These are phyloP conservation scores for Fusarium sp. DNA, from an alignment of 2,329 filamentous ascomycete genomes.

Conservation along the genomic window DNA sequence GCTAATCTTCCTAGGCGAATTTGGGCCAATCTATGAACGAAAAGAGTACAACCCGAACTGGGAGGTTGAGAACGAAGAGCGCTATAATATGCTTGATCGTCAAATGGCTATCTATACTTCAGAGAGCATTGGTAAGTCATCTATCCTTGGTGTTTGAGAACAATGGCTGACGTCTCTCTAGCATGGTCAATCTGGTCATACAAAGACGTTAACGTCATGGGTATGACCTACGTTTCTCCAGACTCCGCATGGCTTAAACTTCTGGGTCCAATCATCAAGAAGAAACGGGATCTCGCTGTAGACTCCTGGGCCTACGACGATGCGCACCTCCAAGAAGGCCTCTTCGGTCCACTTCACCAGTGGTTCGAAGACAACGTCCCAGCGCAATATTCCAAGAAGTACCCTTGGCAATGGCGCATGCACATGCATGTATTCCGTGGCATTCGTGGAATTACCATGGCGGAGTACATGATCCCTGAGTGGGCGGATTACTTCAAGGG, in stretches of 20 bases:
- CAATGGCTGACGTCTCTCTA: slow-evolving; percentile 3
- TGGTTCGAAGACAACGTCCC: slow-evolving; percentile 59
- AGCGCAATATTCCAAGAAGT: slow-evolving; percentile 56
- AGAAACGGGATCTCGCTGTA: slow-evolving; percentile 64
- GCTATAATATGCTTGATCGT: slow-evolving; percentile 55
- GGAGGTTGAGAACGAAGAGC: slow-evolving; percentile 47
- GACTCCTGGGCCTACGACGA: slow-evolving; percentile 63
- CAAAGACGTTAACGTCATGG: slow-evolving; percentile 66
- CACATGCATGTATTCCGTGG: slow-evolving; percentile 61
- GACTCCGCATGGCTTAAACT: slow-evolving; percentile 61
- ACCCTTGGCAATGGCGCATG: slow-evolving; percentile 61
- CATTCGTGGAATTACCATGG: slow-evolving; percentile 54
- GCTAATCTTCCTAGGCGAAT: slow-evolving; percentile 52
- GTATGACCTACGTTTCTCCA: slow-evolving; percentile 62
- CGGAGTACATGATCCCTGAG: slow-evolving; percentile 63
- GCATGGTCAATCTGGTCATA: slow-evolving; percentile 70
- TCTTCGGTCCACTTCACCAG: slow-evolving; percentile 53
- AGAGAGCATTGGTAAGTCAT: slow-evolving; percentile 31
- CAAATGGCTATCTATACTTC: slow-evolving; percentile 53
- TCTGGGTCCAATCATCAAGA: slow-evolving; percentile 63
- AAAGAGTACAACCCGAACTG: slow-evolving; percentile 49
- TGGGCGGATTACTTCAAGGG: slow-evolving; percentile 65
- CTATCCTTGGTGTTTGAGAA: background rate
- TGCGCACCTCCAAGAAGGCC: slow-evolving; percentile 46
- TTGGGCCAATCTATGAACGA: slow-evolving; percentile 60